Base-by-base conservation (phyloP, 306 rosid genomes). In the Pueraria montana region DNA sequence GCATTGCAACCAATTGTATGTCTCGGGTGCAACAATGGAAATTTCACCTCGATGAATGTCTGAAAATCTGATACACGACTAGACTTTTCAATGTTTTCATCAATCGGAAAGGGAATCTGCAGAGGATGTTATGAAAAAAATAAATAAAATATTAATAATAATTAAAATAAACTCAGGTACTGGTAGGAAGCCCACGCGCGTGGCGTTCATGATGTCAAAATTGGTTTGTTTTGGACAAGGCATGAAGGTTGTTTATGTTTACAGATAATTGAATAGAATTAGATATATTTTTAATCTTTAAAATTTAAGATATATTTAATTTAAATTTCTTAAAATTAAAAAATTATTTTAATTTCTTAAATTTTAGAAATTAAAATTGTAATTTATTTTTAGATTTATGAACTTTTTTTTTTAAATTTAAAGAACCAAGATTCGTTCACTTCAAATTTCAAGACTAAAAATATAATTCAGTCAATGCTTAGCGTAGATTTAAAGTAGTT, bases 51-150 rank as follows among this genome's bases (percentile, higher is more conserved):
- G 43, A 68, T 62, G 64, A 63, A 63, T 76, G 73, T 69, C 59
- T 80, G 73, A 23, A 61, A 62, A 64, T 72, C 56, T 72, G 83
- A 83, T 58, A 38, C 43, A 20, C 73, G 89, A 87, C 74, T 64
- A 65, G 83, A 83, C 85, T 43, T 83, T 84, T 84, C 87, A 80
- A 87, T 80, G 89, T 87, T 87, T 83, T 87, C 89, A 87, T 64
- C 78, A 80, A 87, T 76, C 80, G 58, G 83, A 87, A 83, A 87
- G 56, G 78, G 82, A 87, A 83, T 87, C 77, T 70, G 78, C 85
- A 71, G 81, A 69, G 62, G 73, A 46, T 53, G 67, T 55, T 66
- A 27, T 69, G 16, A 3, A 17, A 65, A 3, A 16, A 64, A 30
- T 2, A 62, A 67, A 27, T 18, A 8, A 55, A 52, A 53, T 8